Base-by-base conservation (phyloP, 305 asterid species). In the Solanum aculeatissimum region DNA sequence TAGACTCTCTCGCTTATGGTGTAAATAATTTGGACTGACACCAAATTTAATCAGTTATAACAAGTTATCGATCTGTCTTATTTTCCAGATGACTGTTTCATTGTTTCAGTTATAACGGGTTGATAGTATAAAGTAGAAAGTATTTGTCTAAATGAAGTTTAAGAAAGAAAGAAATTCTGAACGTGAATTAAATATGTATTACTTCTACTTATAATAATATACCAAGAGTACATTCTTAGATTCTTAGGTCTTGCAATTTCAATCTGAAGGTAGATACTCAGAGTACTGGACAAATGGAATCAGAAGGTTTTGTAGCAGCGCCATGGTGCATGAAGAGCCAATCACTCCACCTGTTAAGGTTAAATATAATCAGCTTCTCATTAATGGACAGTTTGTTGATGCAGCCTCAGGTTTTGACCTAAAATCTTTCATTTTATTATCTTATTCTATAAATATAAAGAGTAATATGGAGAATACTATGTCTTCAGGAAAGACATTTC, bases 331-430 rank as follows among this genome's bases (percentile, higher is more conserved):
- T 80, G 96, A 94, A 86, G 95, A 93, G 32, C 93, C 97, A 49
- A 92, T 94, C 86, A 93, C 91, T 88, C 93, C 99, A 38, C 93
- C 97, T 29, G 95, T 96, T 86, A 87, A 85, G 18, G 92, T 96
- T 27, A 91, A 91, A 38, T 88, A 91, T 75, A 92, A 92, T 77
- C 90, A 96, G 89, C 98, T 96, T 89, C 98, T 94, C 88, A 93
- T 94, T 86, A 91, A 92, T 89, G 99, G 99, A 23, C 91, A 90
- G 79, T 94, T 93, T 88, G 97, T 96, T 83, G 98, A 93, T 89
- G 90, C 98, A 21, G 95, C 97, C 68, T 96, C 98, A 23, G 98
- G 99, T 92, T 32, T 32, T 58, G 83, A 86, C 15, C 81, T 72
- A 32, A 4, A 19, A 49, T 84, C n/a, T 18, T 27, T 70, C 23